Evolutionary conservation across 106 monocot genomes (phyloP), one percentile per base, ranked within the genome.

Genomic region (Chionographis japonica): DNA sequence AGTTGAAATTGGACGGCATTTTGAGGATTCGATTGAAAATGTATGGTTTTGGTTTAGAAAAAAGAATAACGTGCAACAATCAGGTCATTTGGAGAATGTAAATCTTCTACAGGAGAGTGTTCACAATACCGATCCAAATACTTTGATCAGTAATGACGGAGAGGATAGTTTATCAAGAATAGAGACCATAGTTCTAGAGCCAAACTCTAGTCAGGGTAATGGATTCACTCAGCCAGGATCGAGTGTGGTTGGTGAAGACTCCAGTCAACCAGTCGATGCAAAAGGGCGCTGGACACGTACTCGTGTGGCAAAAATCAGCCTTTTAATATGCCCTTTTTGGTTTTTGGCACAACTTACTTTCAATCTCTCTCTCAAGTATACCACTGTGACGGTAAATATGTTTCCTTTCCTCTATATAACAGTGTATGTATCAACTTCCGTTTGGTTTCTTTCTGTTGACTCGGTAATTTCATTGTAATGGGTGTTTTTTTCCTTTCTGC

Each of bases 311-410:
- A 85, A 79, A 85, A 85, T 86, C 40, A 95, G 94, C 75, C 60
- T 95, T 60, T 79, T 88, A 74, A 81, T 95, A 54, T 90, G 90
- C 57, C 94, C 94, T 27, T 95, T 95, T 75, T 95, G 94, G 94
- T 95, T 95, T 67, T 71, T 91, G 14, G 94, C 94, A 2, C 94
- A 95, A 63, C 83, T 95, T 13, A 88, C 88, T 40, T 95, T 95
- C 85, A 95, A 95, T 77, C 79, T 91, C 11, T 95, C 94, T 67
- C 87, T 91, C 55, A 91, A 81, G 53, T 95, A 95, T 66, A 95
- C 94, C 52, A 91, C 88, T 50, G 94, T 95, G n/a, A 91, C 94
- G 18, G 94, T 95, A 78, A 74, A 73, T 64, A 51, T 52, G 6
- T 42, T 15, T 60, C 9, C 38, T 63, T 65, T 37, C 52, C 38